These are phyloP conservation scores for Saksenaea oblongispora DNA, from an alignment of 371 early-diverging fungal genomes.

Conservation along the genomic window DNA sequence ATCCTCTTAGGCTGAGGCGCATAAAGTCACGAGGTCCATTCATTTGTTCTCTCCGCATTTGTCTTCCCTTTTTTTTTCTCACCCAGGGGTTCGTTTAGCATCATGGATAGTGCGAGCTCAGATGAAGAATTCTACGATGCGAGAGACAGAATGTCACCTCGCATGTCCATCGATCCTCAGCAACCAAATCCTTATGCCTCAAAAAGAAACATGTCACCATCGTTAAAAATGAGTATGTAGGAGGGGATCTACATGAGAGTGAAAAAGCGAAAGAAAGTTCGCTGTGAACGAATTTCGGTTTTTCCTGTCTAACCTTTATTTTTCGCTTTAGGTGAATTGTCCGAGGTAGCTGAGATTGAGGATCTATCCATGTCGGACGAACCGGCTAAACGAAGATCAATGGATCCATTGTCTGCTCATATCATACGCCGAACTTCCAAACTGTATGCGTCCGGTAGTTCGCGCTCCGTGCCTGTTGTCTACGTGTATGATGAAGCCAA, in stretches of 20 bases:
- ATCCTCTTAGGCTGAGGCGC: neutral
- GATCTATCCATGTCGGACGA: neutral
- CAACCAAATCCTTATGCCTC: neutral
- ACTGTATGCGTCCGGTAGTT: neutral
- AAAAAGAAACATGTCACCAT: neutral
- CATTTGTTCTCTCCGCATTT: neutral
- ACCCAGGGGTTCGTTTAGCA: too few relatives aligned
- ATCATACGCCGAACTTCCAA: constrained; percentile 7
- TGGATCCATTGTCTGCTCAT: constrained; percentile 11
- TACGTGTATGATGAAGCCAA: neutral
- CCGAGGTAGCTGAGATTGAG: neutral
- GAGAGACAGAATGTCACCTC: constrained; percentile 8
- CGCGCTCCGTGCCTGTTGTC: neutral
- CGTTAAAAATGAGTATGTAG: neutral
- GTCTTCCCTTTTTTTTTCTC: neutral
- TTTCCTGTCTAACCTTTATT: neutral
- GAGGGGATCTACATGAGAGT: too few relatives aligned
- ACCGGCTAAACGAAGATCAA: neutral
- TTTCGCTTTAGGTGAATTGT: neutral
- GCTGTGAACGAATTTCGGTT: neutral
- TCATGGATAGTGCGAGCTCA: constrained; percentile 2
- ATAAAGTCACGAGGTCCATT: neutral
- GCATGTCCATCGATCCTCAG: neutral
- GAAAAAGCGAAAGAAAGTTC: neutral
- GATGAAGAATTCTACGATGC: constrained; percentile 22